These are phyloP conservation scores for Acer negundo DNA, from an alignment of 345 rosid species.

Conservation along the genomic window DNA sequence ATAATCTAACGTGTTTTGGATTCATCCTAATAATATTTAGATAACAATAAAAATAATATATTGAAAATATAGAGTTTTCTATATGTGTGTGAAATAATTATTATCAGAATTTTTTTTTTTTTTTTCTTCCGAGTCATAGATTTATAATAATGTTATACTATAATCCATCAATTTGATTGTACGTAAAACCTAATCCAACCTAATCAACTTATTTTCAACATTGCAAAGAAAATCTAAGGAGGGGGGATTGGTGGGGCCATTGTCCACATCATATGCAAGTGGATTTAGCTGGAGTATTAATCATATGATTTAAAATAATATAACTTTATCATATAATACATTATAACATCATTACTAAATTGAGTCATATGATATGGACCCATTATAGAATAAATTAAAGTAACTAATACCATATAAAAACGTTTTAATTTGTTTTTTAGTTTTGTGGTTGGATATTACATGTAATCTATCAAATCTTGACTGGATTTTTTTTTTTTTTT, in stretches of 20 bases:
- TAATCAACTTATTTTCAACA: not conserved
- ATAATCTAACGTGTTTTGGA: no score
- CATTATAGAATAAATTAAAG: not conserved
- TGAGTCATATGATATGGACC: not conserved
- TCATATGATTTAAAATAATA: slow-evolving; percentile 14
- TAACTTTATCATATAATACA: not conserved
- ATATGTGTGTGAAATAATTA: no score
- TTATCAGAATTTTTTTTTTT: no score
- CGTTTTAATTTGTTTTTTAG: not conserved
- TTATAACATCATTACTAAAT: not conserved
- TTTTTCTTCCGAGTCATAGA: no score
- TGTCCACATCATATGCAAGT: slow-evolving; percentile 3
- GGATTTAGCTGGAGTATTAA: not conserved
- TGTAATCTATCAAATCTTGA: not conserved
- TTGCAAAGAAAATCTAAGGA: not conserved
- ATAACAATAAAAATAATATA: no score
- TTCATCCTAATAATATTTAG: no score
- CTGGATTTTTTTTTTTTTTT: no score
- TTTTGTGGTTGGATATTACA: not conserved
- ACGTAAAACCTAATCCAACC: not conserved
- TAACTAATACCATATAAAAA: not conserved
- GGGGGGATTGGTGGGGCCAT: not conserved
- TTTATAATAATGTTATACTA: not conserved
- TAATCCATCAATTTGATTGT: not conserved
- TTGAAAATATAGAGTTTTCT: no score